A percentile compares a stretch with the other conserved stretches of the same genome.
These are phyloP conservation scores for Phytophthora pisi DNA, from an alignment of 352 stramenopile genomes.

Conservation along the genomic window DNA sequence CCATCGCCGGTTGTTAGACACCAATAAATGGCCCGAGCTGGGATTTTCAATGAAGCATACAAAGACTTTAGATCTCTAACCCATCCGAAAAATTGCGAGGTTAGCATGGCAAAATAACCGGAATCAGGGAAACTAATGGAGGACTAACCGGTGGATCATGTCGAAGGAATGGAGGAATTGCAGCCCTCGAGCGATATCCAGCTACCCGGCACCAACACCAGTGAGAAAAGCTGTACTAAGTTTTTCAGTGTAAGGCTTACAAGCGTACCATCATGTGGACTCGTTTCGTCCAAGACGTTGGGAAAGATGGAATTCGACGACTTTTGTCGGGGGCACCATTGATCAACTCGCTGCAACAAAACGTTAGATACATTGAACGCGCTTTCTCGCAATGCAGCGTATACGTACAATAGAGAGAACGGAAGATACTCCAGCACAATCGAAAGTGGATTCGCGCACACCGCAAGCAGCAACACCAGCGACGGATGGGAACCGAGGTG, in stretches of 20 bases:
- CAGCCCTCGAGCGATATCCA: slow-evolving; percentile 71
- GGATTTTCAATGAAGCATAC: slow-evolving; percentile 41
- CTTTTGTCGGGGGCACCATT: slow-evolving; percentile 65
- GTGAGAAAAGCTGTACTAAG: background rate
- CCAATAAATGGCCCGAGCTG: background rate
- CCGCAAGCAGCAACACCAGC: slow-evolving; percentile 70
- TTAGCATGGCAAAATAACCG: background rate
- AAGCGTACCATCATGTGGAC: slow-evolving; percentile 76
- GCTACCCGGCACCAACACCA: slow-evolving; percentile 26
- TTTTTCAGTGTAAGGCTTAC: background rate
- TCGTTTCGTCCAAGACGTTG: slow-evolving; percentile 77
- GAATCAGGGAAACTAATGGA: background rate
- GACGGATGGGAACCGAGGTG: slow-evolving; percentile 69
- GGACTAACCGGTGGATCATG: slow-evolving; percentile 72
- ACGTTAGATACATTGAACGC: background rate
- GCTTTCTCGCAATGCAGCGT: background rate
- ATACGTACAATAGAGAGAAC: slow-evolving; percentile 76
- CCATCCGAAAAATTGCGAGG: background rate
- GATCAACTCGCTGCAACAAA: slow-evolving; percentile 64
- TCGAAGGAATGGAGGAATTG: slow-evolving; percentile 85
- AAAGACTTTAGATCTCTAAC: slow-evolving; percentile 81
- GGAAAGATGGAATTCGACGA: slow-evolving; percentile 65
- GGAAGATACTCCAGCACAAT: slow-evolving; percentile 81
- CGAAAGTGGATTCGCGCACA: slow-evolving; percentile 61
- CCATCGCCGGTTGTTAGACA: background rate